phyloP scores from a whole-genome alignment of 805 yeast species.

The Candida incommunis region DNA sequence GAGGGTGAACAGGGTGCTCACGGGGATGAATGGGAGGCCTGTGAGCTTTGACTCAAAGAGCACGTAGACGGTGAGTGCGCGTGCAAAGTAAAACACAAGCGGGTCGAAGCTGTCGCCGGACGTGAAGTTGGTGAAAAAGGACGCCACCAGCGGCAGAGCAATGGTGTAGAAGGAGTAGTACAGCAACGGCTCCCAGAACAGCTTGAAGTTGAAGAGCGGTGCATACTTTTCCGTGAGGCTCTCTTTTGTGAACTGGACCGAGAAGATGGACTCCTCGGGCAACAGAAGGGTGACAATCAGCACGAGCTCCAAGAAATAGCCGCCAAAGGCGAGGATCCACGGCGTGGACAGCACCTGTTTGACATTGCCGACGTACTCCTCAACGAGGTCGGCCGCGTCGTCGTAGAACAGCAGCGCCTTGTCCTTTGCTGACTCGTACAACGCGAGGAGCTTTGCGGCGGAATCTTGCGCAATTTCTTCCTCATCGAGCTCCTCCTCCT shows the following conservation, averaged over 20 bases:
- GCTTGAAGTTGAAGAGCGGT: slow-evolving; percentile 1
- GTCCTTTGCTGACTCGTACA: slow-evolving; percentile 13
- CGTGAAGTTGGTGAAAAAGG: slow-evolving; percentile 23
- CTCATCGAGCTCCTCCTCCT: slow-evolving; percentile 11
- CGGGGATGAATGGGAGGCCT: slow-evolving; percentile 16
- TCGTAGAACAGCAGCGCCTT: slow-evolving; percentile 14
- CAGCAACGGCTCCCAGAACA: slow-evolving; percentile 16
- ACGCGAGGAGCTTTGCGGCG: slow-evolving; percentile 8
- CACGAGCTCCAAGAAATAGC: slow-evolving; percentile 6
- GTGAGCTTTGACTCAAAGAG: slow-evolving; percentile 11
- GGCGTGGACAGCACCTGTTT: slow-evolving; percentile 17
- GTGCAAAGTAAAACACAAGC: slow-evolving; percentile 34
- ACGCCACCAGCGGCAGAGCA: slow-evolving; percentile 15
- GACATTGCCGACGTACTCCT: slow-evolving; percentile 8
- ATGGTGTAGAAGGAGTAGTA: slow-evolving; percentile 14
- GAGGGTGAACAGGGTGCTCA: slow-evolving; percentile 7
- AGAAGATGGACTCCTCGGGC: slow-evolving; percentile 6
- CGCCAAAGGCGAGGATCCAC: slow-evolving; percentile 14
- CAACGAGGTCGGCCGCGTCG: slow-evolving; percentile 9
- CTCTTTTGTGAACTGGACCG: slow-evolving; percentile 3
- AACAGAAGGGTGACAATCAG: slow-evolving; percentile 5
- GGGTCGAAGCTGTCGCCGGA: slow-evolving; percentile 30
- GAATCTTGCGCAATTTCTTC: slow-evolving; percentile 9
- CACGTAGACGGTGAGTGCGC: slow-evolving; percentile 28
- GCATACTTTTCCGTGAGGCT: slow-evolving; percentile 4